A percentile compares a stretch with the other conserved stretches of the same genome.
phyloP scores from a whole-genome alignment of 106 monocot species.

The Dioscorea dumetorum region DNA sequence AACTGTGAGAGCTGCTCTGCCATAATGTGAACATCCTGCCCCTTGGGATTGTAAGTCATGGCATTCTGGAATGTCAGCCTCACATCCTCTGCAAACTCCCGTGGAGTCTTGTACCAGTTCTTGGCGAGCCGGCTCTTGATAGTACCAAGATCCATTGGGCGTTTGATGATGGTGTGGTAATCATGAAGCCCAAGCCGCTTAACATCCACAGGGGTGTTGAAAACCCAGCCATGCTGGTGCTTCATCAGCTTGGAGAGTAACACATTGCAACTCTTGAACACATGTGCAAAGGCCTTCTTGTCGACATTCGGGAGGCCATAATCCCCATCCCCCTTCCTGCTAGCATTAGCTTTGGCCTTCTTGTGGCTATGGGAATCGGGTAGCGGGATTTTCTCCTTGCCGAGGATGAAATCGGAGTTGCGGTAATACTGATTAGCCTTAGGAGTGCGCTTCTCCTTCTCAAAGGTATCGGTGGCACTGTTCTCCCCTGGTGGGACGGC shows the following conservation, averaged over 20 bases:
- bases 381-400: conserved; percentile 66
- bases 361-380: conserved; percentile 31
- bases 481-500: conserved; percentile 25
- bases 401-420: conserved; percentile 74
- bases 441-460: conserved; percentile 89
- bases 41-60: conserved; percentile 86
- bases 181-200: conserved; percentile 70
- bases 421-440: conserved; percentile 76
- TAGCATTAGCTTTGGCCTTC: conserved; percentile 51
- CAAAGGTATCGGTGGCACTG: conserved; percentile 25
- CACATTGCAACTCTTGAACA: conserved; percentile 53
- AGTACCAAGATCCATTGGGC: conserved; percentile 86
- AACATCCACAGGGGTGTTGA: conserved; percentile 76
- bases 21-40: conserved; percentile 81
- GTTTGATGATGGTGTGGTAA: conserved; percentile 64
- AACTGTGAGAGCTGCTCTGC: conserved; percentile 55
- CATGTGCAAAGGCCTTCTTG: conserved; percentile 26
- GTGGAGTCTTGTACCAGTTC: conserved; percentile 58
- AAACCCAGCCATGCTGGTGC: conserved; percentile 83
- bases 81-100: conserved; percentile 82
- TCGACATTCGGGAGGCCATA: not conserved
- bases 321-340: conserved; percentile 30
- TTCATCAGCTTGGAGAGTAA: conserved; percentile 74
- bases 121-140: conserved; percentile 42
- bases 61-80: conserved; percentile 81